phyloP scores from a whole-genome alignment of 2,329 filamentous ascomycete species.

The Colletotrichum tropicicola region DNA sequence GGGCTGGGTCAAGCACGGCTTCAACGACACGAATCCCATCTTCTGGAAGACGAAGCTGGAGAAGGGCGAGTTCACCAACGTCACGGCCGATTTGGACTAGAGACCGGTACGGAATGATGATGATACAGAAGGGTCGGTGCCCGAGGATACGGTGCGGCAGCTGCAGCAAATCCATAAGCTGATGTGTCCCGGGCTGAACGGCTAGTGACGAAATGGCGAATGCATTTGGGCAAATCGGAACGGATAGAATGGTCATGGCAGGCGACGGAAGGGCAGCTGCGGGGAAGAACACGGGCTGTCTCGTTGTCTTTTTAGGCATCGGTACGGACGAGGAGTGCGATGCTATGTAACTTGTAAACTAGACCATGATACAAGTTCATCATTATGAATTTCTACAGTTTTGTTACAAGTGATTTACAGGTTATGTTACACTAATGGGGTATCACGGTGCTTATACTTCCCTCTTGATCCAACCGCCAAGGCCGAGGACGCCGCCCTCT shows the following conservation, averaged over 20 bases:
- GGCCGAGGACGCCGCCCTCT: conserved; percentile 75
- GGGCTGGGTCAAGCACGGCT: conserved; percentile 98
- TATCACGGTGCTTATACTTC: conserved; percentile 22
- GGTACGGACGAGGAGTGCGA: neutral
- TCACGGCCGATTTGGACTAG: conserved; percentile 79
- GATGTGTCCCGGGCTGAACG: neutral
- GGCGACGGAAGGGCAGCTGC: conserved; percentile 6
- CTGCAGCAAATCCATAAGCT: neutral
- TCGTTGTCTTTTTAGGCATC: neutral
- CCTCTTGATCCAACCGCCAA: conserved; percentile 54
- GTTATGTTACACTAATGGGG: neutral
- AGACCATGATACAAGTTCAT: conserved; percentile 31
- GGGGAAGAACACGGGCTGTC: neutral
- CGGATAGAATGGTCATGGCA: conserved; percentile 9
- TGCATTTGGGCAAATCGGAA: neutral
- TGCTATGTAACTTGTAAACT: conserved; percentile 32
- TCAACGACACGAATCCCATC: conserved; percentile 96
- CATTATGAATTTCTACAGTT: conserved; percentile 2
- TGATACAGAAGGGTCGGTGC: neutral
- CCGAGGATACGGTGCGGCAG: neutral
- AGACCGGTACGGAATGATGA: conserved; percentile 5
- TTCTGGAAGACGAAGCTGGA: conserved; percentile 99
- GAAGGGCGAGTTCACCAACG: conserved; percentile 98
- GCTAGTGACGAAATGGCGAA: neutral
- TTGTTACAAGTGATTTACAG: neutral